Evolutionary conservation across 495 filamentous ascomycete species (phyloP).

Genomic region (Aspergillus cavernicola): DNA sequence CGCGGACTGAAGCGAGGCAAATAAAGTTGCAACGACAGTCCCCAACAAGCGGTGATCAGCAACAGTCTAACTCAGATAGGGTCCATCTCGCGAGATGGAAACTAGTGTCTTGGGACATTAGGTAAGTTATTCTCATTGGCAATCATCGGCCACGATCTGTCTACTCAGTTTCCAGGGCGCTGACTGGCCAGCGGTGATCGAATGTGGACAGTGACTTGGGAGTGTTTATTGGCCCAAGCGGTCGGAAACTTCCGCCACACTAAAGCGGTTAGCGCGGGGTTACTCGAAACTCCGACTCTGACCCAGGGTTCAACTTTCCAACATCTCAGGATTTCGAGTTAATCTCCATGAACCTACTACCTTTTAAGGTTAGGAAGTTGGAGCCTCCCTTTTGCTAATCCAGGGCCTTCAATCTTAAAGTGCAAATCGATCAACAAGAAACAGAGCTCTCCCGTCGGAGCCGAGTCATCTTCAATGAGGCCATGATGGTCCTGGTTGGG

Average conservation of each 20-base stretch:
- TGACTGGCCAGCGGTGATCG: conserved; percentile 8
- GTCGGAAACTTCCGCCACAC: conserved; percentile 12
- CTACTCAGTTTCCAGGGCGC: background rate
- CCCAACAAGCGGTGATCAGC: conserved; percentile 15
- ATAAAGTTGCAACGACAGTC: conserved; percentile 13
- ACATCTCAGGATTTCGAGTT: too few species aligned
- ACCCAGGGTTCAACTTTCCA: too few species aligned
- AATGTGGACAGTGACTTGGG: conserved; percentile 21
- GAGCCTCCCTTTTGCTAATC: too few species aligned
- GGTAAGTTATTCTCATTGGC: conserved; percentile 16
- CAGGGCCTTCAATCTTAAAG: too few species aligned
- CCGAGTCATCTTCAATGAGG: too few species aligned
- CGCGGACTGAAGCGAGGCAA: background rate
- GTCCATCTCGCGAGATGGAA: conserved; percentile 20
- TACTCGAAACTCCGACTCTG: too few species aligned
- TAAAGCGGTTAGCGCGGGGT: conserved; percentile 7
- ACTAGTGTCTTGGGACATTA: conserved; percentile 1
- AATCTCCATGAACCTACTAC: too few species aligned
- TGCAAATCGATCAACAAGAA: too few species aligned
- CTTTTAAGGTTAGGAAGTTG: too few species aligned
- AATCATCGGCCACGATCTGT: background rate
- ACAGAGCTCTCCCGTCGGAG: too few species aligned
- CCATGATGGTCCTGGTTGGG: background rate
- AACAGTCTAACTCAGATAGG: conserved; percentile 15
- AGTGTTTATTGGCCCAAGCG: conserved; percentile 5